A percentile compares a stretch with the other conserved stretches of the same genome.
These are phyloP conservation scores for Gynochthodes officinalis DNA, from an alignment of 257 asterid species.

Conservation along the genomic window DNA sequence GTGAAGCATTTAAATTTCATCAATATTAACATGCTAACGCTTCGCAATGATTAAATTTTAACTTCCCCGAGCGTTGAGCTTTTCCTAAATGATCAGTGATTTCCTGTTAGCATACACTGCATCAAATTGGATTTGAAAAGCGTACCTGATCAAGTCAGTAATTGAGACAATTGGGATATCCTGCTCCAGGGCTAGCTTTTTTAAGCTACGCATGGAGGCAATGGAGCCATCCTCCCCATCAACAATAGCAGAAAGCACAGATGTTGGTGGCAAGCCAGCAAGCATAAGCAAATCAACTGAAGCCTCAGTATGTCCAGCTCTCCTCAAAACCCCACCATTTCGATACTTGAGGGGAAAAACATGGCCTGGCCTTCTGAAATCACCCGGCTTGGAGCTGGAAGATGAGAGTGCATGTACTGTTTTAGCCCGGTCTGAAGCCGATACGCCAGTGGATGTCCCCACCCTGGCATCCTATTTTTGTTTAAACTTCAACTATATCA, in stretches of 20 bases:
- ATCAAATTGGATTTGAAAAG: not conserved
- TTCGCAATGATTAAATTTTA: no score
- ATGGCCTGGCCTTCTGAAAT: conserved; percentile 84
- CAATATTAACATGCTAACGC: no score
- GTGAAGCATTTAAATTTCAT: no score
- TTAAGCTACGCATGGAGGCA: conserved; percentile 45
- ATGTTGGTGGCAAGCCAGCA: conserved; percentile 57
- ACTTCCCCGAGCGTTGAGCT: no score
- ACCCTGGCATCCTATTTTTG: conserved; percentile 61
- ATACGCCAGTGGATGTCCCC: conserved; percentile 70
- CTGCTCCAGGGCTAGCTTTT: conserved; percentile 46
- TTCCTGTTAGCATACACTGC: not conserved
- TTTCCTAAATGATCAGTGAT: no score
- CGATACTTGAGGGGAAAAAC: conserved; percentile 79
- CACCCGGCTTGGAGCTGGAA: conserved; percentile 55
- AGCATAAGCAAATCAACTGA: conserved; percentile 62
- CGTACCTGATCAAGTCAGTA: conserved; percentile 70
- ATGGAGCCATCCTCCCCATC: conserved; percentile 65
- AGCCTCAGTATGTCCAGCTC: conserved; percentile 87
- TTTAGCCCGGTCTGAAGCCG: conserved; percentile 76
- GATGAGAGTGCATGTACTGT: conserved; percentile 70
- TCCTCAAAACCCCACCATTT: conserved; percentile 71
- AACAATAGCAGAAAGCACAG: conserved; percentile 63
- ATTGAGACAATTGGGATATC: conserved; percentile 64
- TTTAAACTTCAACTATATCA: not conserved